A percentile compares a stretch with the other conserved stretches of the same genome.
Conservation (phyloP, 257 asterid genomes). For the Asclepias syriaca region DNA sequence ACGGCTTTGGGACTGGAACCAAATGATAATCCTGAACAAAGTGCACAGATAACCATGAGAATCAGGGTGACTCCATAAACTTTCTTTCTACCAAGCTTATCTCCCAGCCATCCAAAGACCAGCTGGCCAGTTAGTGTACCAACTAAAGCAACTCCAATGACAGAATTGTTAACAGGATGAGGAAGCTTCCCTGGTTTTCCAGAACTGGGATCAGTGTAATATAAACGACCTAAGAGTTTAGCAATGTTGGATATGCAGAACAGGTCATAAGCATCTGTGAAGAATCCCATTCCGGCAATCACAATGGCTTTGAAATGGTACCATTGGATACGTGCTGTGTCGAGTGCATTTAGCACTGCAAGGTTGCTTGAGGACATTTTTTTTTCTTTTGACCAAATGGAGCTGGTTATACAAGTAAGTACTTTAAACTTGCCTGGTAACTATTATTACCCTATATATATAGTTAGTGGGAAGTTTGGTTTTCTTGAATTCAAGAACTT, state of each 20-base stretch:
- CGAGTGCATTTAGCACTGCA: constrained; percentile 24
- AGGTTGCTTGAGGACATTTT: constrained; percentile 21
- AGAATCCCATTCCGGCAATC: constrained; percentile 32
- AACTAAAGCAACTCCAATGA: constrained; percentile 26
- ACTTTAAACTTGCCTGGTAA: not conserved
- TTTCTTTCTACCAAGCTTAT: constrained; percentile 27
- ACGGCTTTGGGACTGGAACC: constrained; percentile 19
- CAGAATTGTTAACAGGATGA: constrained; percentile 18
- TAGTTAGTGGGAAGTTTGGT: not conserved
- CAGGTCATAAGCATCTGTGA: constrained; percentile 30
- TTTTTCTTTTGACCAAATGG: not conserved
- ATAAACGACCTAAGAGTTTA: constrained; percentile 28
- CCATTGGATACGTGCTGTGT: constrained; percentile 23
- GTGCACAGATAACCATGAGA: constrained; percentile 23
- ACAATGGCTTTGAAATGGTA: constrained; percentile 30
- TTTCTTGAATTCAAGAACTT: not conserved
- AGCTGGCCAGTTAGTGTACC: constrained; percentile 27
- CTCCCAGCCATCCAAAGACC: constrained; percentile 26
- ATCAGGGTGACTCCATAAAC: constrained; percentile 26
- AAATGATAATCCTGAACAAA: constrained; percentile 26
- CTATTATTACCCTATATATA: not conserved
- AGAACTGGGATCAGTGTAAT: constrained; percentile 10
- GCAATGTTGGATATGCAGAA: constrained; percentile 25
- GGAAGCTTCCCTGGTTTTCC: constrained; percentile 26
- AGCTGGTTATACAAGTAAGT: not conserved